Evolutionary conservation across 106 monocot genomes (phyloP).

Genomic region (Xerophyta viscosa): DNA sequence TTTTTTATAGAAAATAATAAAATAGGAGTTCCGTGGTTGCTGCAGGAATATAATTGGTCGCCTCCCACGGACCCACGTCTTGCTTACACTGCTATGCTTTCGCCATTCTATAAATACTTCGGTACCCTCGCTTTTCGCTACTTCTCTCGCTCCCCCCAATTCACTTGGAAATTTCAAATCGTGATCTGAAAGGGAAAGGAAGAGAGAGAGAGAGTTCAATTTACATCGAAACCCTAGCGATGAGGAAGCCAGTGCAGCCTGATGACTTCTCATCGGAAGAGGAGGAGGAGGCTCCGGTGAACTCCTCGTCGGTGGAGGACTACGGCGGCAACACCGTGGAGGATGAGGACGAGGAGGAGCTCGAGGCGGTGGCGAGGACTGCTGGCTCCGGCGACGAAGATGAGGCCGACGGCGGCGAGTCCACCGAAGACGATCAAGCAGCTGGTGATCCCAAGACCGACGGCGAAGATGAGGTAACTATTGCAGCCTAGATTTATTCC

Average conservation of each 20-base stretch:
- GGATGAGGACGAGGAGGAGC: conserved; percentile 55
- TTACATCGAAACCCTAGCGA: neutral
- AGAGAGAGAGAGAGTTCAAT: neutral
- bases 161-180: neutral
- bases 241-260: neutral
- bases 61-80: too few species aligned
- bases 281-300: neutral
- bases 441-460: conserved; percentile 15
- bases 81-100: too few species aligned
- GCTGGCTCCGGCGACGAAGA: conserved; percentile 22
- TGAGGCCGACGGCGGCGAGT: conserved; percentile 20
- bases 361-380: conserved; percentile 48
- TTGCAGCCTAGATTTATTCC: neutral
- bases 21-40: too few species aligned
- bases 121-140: too few species aligned
- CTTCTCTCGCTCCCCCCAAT: too few species aligned
- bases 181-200: too few species aligned
- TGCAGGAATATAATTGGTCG: too few species aligned
- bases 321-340: conserved; percentile 12
- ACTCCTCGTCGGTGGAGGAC: conserved; percentile 14
- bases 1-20: too few species aligned
- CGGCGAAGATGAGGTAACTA: conserved; percentile 10
- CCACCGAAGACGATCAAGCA: conserved; percentile 54
- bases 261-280: neutral
- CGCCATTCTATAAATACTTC: too few species aligned